Conservation (phyloP, 2,329 filamentous ascomycete species). For the Penicillium psychrosexuale region DNA sequence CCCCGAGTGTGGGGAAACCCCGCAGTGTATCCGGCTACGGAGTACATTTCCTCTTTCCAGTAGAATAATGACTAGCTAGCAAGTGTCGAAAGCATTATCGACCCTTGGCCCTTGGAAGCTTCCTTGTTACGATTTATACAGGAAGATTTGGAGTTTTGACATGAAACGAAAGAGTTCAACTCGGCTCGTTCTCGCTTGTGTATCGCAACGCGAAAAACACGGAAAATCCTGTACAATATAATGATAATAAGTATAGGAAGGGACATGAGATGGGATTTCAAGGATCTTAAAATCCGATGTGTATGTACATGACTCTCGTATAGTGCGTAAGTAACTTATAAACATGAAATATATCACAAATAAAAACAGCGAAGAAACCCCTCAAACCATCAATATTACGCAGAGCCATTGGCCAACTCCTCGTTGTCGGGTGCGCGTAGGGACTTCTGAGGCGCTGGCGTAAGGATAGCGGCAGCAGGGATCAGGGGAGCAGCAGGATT, state of each 20-base stretch:
- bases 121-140: too few species aligned
- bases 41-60: too few species aligned
- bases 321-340: constrained; percentile 3
- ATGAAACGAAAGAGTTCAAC: too few species aligned
- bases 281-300: background rate
- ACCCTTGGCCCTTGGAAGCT: too few species aligned
- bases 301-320: constrained; percentile 20
- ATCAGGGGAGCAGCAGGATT: constrained; percentile 80
- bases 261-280: background rate
- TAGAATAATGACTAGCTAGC: too few species aligned
- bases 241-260: background rate
- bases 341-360: constrained; percentile 4
- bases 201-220: too few species aligned
- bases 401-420: constrained; percentile 22
- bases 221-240: background rate
- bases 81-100: too few species aligned
- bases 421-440: constrained; percentile 38
- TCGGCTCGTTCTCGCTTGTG: too few species aligned
- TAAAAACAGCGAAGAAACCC: constrained; percentile 3
- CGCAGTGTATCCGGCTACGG: background rate
- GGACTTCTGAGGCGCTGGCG: constrained; percentile 56
- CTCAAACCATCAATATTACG: constrained; percentile 1
- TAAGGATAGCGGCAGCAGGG: constrained; percentile 69
- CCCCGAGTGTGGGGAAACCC: constrained; percentile 26
- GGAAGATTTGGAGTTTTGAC: too few species aligned